Base-by-base conservation (phyloP, 805 yeast genomes). In the Candida namnaoensis region DNA sequence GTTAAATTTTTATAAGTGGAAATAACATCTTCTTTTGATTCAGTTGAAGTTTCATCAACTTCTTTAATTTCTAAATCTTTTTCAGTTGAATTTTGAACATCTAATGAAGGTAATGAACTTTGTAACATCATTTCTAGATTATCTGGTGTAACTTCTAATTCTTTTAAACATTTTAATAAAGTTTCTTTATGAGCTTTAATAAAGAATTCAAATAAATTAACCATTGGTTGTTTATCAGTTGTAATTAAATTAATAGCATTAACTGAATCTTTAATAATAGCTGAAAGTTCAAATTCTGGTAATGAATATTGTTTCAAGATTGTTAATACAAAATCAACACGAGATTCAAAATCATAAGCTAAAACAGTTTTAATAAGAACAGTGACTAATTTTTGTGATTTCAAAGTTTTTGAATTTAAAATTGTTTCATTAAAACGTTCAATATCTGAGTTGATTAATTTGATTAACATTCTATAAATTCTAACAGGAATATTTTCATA, bases 51-150 rank as follows among this genome's bases (percentile, higher is more conserved):
- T 19, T 19, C 19, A 19, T 19, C 23, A 7, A 42, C 48, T 14
- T 42, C 48, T 13, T 38, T 37, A 26, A 45, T 38, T 26, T 45
- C 64, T 10, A 62, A 53, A 24, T 60, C 65, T 13, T 55, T 51
- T 14, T 54, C 53, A 8, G 43, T 51, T 5, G 39, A 14, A 15
- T 41, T 42, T 10, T 47, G 50, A 11, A 51, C 52, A 8, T 42
- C 44, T 3, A 50, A 46, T 27, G 11, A 7, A 33, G 61, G 58
- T 40, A 88, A 61, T 1, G 90, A 79, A 1, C 82, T 71, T 61
- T 86, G 84, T 37, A 87, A 63, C 41, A 72, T 69, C 69, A 88
- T 74, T 64, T 82, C 90, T 27, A 81, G 62, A 5, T 66, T 49
- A 27, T 72, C 77, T 4, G 76, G 44, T 15, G 62, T 52, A 19